phyloP scores from a whole-genome alignment of 1,139 yeast species.

The Yamadazyma triangularis region DNA sequence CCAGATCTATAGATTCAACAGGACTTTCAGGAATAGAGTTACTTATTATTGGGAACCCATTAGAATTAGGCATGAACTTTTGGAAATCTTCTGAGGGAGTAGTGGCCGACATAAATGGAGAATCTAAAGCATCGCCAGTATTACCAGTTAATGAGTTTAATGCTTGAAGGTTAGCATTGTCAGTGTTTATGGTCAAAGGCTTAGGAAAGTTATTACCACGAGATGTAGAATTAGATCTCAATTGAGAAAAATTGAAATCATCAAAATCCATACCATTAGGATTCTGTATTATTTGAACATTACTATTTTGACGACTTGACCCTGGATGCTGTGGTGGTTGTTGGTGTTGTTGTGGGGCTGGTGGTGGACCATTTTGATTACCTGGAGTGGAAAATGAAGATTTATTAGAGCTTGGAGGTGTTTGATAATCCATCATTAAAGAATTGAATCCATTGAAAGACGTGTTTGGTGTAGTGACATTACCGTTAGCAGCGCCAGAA shows the following conservation, averaged over 20 bases:
- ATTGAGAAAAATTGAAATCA: conserved; percentile 20
- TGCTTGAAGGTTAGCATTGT: conserved; percentile 27
- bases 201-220: conserved; percentile 26
- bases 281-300: conserved; percentile 16
- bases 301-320: conserved; percentile 4
- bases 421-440: conserved; percentile 42
- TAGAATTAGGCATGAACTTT: conserved; percentile 1
- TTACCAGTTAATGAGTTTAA: conserved; percentile 18
- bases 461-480: conserved; percentile 9
- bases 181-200: conserved; percentile 41
- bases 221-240: conserved; percentile 21
- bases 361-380: no score
- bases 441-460: conserved; percentile 10
- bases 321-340: conserved; percentile 8
- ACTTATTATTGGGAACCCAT: not conserved
- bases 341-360: conserved; percentile 2
- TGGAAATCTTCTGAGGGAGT: conserved; percentile 34
- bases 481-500: conserved; percentile 2
- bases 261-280: conserved; percentile 17
- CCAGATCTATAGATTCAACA: not conserved
- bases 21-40: conserved; percentile 16
- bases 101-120: conserved; percentile 43
- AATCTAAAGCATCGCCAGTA: conserved; percentile 29
- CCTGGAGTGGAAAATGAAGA: conserved; percentile 26
- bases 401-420: conserved; percentile 40